These are phyloP conservation scores for Komagataella ulmi DNA, from an alignment of 805 yeast species.

Conservation along the genomic window DNA sequence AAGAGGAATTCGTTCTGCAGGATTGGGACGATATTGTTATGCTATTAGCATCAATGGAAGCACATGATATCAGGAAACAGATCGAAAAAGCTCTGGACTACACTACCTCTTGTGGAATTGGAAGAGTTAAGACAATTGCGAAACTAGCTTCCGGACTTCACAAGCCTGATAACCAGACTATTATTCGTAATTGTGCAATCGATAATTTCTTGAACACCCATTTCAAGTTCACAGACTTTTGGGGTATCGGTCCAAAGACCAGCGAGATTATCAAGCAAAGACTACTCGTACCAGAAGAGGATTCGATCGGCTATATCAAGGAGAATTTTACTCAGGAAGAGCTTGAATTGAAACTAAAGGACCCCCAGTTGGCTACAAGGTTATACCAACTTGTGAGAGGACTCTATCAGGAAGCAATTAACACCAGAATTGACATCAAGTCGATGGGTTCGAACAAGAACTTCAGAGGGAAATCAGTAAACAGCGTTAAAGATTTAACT, in stretches of 20 bases:
- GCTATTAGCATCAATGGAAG: slow-evolving; percentile 50
- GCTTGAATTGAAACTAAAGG: slow-evolving; percentile 21
- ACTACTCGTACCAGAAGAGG: slow-evolving; percentile 35
- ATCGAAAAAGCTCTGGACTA: slow-evolving; percentile 51
- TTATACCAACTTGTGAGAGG: slow-evolving; percentile 61
- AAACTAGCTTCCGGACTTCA: slow-evolving; percentile 76
- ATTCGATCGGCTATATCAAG: slow-evolving; percentile 36
- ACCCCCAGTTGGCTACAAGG: slow-evolving; percentile 34
- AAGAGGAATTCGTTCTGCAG: slow-evolving; percentile 5
- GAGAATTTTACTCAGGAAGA: slow-evolving; percentile 28
- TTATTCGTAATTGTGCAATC: slow-evolving; percentile 38
- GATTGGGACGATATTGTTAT: slow-evolving; percentile 81
- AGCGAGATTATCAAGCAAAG: slow-evolving; percentile 48
- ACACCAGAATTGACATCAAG: slow-evolving; percentile 48
- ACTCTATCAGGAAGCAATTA: slow-evolving; percentile 34
- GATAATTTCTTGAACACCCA: slow-evolving; percentile 35
- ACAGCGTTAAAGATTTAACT: slow-evolving; percentile 37
- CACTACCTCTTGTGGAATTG: slow-evolving; percentile 85
- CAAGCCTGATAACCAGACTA: slow-evolving; percentile 82
- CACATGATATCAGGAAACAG: slow-evolving; percentile 36
- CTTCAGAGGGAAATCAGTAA: slow-evolving; percentile 44
- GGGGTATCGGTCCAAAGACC: slow-evolving; percentile 85
- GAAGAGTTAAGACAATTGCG: slow-evolving; percentile 63
- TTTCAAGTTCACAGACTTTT: slow-evolving; percentile 59
- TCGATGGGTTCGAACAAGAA: slow-evolving; percentile 87